These are phyloP conservation scores for Mucor piriformis DNA, from an alignment of 371 early-diverging fungal genomes.

Conservation along the genomic window DNA sequence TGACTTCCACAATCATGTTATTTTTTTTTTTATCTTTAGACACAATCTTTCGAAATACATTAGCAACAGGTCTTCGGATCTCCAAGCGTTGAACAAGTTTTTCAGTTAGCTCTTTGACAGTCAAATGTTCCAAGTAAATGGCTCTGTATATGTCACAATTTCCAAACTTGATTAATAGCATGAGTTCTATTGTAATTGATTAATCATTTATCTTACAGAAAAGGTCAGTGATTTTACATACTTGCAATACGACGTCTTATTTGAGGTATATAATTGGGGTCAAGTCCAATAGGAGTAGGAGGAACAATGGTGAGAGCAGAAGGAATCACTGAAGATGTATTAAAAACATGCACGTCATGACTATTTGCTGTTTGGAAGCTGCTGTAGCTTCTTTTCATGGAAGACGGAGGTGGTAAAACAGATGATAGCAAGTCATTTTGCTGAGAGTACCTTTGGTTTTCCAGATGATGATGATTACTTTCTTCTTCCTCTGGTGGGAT, in stretches of 20 bases:
- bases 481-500: constrained; percentile 29
- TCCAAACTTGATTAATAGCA: constrained; percentile 52
- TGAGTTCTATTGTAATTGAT: constrained; percentile 27
- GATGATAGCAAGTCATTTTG: neutral
- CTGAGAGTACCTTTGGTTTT: neutral
- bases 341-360: neutral
- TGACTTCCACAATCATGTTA: constrained; percentile 42
- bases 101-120: constrained; percentile 44
- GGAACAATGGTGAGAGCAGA: neutral
- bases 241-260: constrained; percentile 35
- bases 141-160: constrained; percentile 47
- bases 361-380: neutral
- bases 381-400: constrained; percentile 10
- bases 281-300: constrained; percentile 25
- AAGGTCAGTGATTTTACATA: constrained; percentile 23
- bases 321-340: neutral
- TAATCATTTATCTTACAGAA: too few relatives aligned
- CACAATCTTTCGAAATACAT: constrained; percentile 12
- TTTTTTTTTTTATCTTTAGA: constrained; percentile 32
- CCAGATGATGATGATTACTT: constrained; percentile 12
- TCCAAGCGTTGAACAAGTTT: constrained; percentile 45
- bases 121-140: constrained; percentile 58
- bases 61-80: constrained; percentile 27
- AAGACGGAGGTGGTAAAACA: constrained; percentile 1
- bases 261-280: constrained; percentile 42